Evolutionary conservation across 2,329 filamentous ascomycete species (phyloP).

Genomic region (Daldinia sp.): DNA sequence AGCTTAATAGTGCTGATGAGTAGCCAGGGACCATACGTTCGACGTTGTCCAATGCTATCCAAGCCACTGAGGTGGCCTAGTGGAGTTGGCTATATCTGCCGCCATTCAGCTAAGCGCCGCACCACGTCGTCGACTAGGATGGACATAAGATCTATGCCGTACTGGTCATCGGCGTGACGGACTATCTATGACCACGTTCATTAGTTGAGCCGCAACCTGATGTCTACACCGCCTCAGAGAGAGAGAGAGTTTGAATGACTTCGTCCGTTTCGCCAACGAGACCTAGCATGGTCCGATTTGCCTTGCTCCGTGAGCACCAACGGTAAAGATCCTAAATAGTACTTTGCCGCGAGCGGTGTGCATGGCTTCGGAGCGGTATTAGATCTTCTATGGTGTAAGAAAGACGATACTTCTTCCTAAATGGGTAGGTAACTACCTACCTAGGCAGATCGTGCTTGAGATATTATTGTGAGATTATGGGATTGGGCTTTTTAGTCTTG

Average conservation of each 20-base stretch:
- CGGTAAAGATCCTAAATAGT: not conserved
- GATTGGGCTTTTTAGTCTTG: not conserved
- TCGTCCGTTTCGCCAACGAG: constrained; percentile 1
- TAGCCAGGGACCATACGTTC: not conserved
- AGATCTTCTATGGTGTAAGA: not conserved
- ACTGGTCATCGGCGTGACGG: not conserved
- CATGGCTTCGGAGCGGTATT: not conserved
- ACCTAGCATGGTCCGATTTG: not conserved
- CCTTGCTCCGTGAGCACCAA: not conserved
- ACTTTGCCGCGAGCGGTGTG: constrained; percentile 3
- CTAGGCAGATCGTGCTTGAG: not conserved
- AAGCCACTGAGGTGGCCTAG: constrained; percentile 2
- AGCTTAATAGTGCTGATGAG: not conserved
- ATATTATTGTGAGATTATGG: not conserved
- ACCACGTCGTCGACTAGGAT: not conserved
- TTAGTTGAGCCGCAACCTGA: not conserved
- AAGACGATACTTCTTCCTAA: not conserved
- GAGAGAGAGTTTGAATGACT: not conserved
- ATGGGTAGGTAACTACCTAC: not conserved
- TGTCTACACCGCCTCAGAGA: not conserved
- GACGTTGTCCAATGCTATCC: constrained; percentile 1
- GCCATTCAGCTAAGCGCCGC: not conserved
- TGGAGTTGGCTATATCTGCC: not conserved
- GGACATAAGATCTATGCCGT: not conserved
- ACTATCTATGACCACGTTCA: not conserved